These are phyloP conservation scores for Diaporthe vexans DNA, from an alignment of 2,329 filamentous ascomycete genomes.

Conservation along the genomic window DNA sequence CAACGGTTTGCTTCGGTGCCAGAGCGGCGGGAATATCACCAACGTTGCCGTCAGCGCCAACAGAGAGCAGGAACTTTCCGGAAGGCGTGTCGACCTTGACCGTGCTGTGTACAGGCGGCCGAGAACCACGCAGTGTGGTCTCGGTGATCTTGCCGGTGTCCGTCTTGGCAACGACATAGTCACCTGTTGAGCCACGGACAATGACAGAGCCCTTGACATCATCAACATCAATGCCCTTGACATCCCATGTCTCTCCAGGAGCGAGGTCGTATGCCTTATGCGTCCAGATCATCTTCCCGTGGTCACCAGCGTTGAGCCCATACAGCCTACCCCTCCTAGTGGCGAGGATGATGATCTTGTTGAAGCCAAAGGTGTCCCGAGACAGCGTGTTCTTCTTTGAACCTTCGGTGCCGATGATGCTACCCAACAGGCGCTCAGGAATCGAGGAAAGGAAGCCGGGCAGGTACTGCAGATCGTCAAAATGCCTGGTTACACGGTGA, in stretches of 20 bases:
- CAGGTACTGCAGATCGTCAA: slow-evolving; percentile 81
- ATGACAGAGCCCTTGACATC: slow-evolving; percentile 69
- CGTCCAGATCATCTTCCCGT: slow-evolving; percentile 83
- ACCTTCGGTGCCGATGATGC: slow-evolving; percentile 71
- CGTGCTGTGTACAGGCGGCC: slow-evolving; percentile 60
- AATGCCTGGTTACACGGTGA: slow-evolving; percentile 86
- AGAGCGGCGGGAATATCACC: slow-evolving; percentile 60
- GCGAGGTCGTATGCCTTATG: slow-evolving; percentile 72
- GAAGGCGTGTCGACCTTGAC: slow-evolving; percentile 66
- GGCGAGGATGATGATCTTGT: slow-evolving; percentile 85
- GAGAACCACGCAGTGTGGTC: slow-evolving; percentile 55
- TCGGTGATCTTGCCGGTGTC: slow-evolving; percentile 67
- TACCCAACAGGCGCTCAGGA: slow-evolving; percentile 76
- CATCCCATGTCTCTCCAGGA: slow-evolving; percentile 71
- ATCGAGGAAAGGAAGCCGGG: slow-evolving; percentile 80
- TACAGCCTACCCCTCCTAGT: slow-evolving; percentile 85
- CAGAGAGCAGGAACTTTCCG: slow-evolving; percentile 67
- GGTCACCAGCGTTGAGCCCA: slow-evolving; percentile 81
- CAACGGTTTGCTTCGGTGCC: slow-evolving; percentile 67
- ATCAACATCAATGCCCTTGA: slow-evolving; percentile 76
- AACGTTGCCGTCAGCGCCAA: slow-evolving; percentile 65
- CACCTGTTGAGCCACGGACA: slow-evolving; percentile 72
- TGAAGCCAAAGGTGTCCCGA: slow-evolving; percentile 87
- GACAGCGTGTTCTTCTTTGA: slow-evolving; percentile 62
- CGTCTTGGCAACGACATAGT: slow-evolving; percentile 69